Conservation (phyloP, 106 monocot genomes). For the Ottelia alismoides region DNA sequence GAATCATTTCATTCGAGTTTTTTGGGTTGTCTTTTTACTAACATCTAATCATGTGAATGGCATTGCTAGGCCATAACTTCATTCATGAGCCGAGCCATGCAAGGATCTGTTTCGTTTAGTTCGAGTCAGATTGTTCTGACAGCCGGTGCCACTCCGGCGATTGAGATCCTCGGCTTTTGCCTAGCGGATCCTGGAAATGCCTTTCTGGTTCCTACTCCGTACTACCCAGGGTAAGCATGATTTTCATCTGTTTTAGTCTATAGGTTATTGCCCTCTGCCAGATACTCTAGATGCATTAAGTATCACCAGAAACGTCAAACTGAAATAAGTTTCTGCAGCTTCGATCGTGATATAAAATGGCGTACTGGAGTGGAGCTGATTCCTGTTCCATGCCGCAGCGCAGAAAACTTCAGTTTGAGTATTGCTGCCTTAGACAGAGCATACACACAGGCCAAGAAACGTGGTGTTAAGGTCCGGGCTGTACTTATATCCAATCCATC, state of each 20-base stretch:
- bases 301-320: neutral
- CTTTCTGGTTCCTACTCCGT: constrained; percentile 63
- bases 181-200: constrained; percentile 66
- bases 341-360: constrained; percentile 60
- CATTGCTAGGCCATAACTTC: constrained; percentile 86
- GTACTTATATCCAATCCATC: constrained; percentile 53
- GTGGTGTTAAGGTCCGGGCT: constrained; percentile 33
- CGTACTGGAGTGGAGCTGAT: constrained; percentile 47
- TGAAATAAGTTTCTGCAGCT: constrained; percentile 46
- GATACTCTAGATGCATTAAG: neutral
- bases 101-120: constrained; percentile 45
- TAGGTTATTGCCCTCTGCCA: too few species aligned
- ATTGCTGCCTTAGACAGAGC: constrained; percentile 27
- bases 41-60: too few species aligned
- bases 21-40: too few species aligned
- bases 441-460: constrained; percentile 16
- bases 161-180: constrained; percentile 61
- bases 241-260: neutral
- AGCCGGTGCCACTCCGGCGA: constrained; percentile 71
- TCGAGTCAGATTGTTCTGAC: constrained; percentile 51
- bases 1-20: too few species aligned
- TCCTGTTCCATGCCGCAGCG: constrained; percentile 42
- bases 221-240: constrained; percentile 56
- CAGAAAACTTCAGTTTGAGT: constrained; percentile 42
- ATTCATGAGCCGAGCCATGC: constrained; percentile 34